Percentiles rank a stretch among this genome's conserved stretches.
phyloP scores from a whole-genome alignment of 495 filamentous ascomycete genomes.

The Echria macrotheca region DNA sequence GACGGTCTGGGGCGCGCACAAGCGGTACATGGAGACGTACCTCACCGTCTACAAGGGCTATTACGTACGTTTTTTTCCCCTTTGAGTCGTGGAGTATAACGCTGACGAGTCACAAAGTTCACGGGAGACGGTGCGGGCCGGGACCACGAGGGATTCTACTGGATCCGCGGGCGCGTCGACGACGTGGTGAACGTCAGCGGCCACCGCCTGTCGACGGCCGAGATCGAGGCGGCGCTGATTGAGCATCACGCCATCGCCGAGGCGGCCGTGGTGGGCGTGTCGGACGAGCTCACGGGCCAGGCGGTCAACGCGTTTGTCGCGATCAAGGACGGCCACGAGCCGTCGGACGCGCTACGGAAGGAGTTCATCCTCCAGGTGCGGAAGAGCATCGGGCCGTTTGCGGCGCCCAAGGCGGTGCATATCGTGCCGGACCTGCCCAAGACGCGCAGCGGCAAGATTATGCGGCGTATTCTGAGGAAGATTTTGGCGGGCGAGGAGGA shows the following conservation, averaged over 20 bases:
- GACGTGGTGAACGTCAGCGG: slow-evolving; percentile 98
- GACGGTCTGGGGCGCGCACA: slow-evolving; percentile 96
- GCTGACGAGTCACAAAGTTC: slow-evolving; percentile 58
- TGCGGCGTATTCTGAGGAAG: slow-evolving; percentile 95
- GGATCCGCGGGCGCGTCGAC: slow-evolving; percentile 98
- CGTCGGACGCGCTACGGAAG: slow-evolving; percentile 78
- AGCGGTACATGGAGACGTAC: slow-evolving; percentile 98
- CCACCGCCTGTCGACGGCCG: slow-evolving; percentile 92
- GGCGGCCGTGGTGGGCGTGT: slow-evolving; percentile 89
- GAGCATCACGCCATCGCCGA: slow-evolving; percentile 88
- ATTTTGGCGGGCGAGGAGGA: slow-evolving; percentile 95
- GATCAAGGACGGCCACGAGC: slow-evolving; percentile 80
- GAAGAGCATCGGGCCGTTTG: slow-evolving; percentile 95
- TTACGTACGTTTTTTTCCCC: slow-evolving; percentile 72
- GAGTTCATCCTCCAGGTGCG: slow-evolving; percentile 91
- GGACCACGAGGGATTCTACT: slow-evolving; percentile 98
- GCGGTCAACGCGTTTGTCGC: slow-evolving; percentile 95
- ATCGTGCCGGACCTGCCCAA: slow-evolving; percentile 91
- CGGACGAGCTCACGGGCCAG: slow-evolving; percentile 91
- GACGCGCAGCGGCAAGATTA: slow-evolving; percentile 96
- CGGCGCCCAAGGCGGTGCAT: slow-evolving; percentile 88
- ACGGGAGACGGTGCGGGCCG: slow-evolving; percentile 96
- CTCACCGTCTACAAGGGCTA: slow-evolving; percentile 96
- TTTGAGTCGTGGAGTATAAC: background rate
- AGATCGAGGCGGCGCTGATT: slow-evolving; percentile 94